Percentiles rank a stretch among this genome's conserved stretches.
Conservation (phyloP, 225 moss, liverwort and hornwort species). For the Marchantia polymorpha region DNA sequence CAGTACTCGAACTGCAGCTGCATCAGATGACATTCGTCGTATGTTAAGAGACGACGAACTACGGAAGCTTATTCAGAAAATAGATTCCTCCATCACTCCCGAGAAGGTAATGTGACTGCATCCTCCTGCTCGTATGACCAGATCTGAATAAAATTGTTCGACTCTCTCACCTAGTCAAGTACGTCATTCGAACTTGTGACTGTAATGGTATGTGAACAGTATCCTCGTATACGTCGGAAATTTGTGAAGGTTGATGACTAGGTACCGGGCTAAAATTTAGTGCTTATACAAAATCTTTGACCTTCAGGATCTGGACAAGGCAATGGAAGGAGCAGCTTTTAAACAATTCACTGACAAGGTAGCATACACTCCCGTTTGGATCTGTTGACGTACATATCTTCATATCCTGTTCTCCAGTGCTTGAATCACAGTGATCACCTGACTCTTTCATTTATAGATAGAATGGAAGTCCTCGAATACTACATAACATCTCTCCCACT, state of each 20-base stretch:
- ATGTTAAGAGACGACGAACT: slow-evolving; percentile 74
- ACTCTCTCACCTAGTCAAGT: background rate
- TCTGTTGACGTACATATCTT: background rate
- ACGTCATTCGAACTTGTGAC: background rate
- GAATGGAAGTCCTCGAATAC: too few species aligned
- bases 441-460: too few species aligned
- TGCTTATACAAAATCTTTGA: background rate
- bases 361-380: background rate
- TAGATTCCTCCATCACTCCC: slow-evolving; percentile 65
- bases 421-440: too few species aligned
- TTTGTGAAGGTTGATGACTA: background rate
- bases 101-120: slow-evolving; percentile 43
- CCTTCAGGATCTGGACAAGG: slow-evolving; percentile 83
- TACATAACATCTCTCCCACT: too few species aligned
- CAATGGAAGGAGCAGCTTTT: slow-evolving; percentile 85
- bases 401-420: background rate
- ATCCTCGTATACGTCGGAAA: background rate
- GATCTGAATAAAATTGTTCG: background rate
- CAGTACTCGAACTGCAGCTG: slow-evolving; percentile 42
- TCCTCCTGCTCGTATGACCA: background rate
- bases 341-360: slow-evolving; percentile 81
- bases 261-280: background rate
- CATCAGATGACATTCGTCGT: slow-evolving; percentile 59
- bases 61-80: slow-evolving; percentile 57
- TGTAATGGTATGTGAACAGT: background rate